Percentiles rank a stretch among this genome's conserved stretches.
Conservation (phyloP, 1,139 yeast genomes). For the Diutina catenulata region DNA sequence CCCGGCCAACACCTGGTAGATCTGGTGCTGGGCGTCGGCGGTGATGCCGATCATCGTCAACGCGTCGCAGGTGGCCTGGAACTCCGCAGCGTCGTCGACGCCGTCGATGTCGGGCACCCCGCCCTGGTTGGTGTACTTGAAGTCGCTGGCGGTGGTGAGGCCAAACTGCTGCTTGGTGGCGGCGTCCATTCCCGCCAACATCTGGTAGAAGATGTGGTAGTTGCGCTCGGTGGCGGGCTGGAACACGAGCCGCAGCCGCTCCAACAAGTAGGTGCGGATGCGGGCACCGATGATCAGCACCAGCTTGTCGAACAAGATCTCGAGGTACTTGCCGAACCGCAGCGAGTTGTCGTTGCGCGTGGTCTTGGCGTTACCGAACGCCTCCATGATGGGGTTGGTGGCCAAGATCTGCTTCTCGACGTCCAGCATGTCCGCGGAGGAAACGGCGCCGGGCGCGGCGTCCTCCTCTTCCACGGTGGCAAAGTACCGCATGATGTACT, state of each 20-base stretch:
- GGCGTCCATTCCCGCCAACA: conserved; percentile 63
- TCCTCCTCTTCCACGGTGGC: conserved; percentile 72
- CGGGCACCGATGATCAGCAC: conserved; percentile 88
- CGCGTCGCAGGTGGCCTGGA: conserved; percentile 63
- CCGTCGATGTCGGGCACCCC: conserved; percentile 64
- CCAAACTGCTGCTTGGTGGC: conserved; percentile 49
- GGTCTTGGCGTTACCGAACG: conserved; percentile 97
- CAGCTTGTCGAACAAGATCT: conserved; percentile 66
- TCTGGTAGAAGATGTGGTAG: conserved; percentile 90
- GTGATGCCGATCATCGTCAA: conserved; percentile 68
- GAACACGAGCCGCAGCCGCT: conserved; percentile 87
- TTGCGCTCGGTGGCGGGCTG: conserved; percentile 87
- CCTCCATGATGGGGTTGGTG: conserved; percentile 97
- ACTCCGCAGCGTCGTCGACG: conserved; percentile 75
- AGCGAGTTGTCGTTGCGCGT: conserved; percentile 96
- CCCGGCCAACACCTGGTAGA: conserved; percentile 78
- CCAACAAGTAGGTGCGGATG: conserved; percentile 83
- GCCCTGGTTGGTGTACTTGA: conserved; percentile 83
- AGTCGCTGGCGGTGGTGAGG: conserved; percentile 56
- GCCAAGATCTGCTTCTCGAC: conserved; percentile 94
- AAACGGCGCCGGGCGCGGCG: conserved; percentile 27
- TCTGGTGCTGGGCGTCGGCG: conserved; percentile 45
- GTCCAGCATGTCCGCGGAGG: conserved; percentile 68
- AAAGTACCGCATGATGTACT: conserved; percentile 93
- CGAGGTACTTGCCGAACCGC: conserved; percentile 92